phyloP scores from a whole-genome alignment of 73 alveolate species.

The Paramecium octaurelia region DNA sequence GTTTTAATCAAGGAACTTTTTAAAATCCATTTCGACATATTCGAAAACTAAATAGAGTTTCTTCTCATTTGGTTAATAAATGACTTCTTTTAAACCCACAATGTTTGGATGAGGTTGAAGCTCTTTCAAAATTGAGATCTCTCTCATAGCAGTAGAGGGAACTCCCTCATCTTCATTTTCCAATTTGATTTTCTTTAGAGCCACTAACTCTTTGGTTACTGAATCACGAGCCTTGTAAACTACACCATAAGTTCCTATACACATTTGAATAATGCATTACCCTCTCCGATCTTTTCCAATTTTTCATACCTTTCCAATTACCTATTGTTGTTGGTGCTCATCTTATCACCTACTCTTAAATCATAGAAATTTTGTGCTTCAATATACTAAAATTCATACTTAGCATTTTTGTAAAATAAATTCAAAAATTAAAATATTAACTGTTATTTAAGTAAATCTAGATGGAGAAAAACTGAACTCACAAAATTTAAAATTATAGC shows the following conservation, averaged over 20 bases:
- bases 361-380: constrained; percentile 13
- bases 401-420: not conserved
- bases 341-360: constrained; percentile 1
- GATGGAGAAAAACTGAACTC: not conserved
- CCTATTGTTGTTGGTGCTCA: not conserved
- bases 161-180: constrained; percentile 92
- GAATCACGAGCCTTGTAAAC: constrained; percentile 87
- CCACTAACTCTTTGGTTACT: constrained; percentile 75
- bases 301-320: constrained; percentile 78
- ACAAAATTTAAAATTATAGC: not conserved
- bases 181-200: constrained; percentile 88
- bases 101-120: constrained; percentile 84
- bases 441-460: not conserved
- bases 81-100: constrained; percentile 75
- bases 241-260: constrained; percentile 90
- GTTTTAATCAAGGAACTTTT: constrained; percentile 68
- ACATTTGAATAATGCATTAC: not conserved
- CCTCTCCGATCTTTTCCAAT: constrained; percentile 83
- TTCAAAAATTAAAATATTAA: constrained; percentile 12
- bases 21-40: constrained; percentile 79
- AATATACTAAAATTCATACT: not conserved
- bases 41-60: constrained; percentile 79
- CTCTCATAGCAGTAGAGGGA: constrained; percentile 93
- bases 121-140: constrained; percentile 80
- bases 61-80: constrained; percentile 65